Base-by-base conservation (phyloP, 2,329 filamentous ascomycete species). In the Penicillium decumbens region DNA sequence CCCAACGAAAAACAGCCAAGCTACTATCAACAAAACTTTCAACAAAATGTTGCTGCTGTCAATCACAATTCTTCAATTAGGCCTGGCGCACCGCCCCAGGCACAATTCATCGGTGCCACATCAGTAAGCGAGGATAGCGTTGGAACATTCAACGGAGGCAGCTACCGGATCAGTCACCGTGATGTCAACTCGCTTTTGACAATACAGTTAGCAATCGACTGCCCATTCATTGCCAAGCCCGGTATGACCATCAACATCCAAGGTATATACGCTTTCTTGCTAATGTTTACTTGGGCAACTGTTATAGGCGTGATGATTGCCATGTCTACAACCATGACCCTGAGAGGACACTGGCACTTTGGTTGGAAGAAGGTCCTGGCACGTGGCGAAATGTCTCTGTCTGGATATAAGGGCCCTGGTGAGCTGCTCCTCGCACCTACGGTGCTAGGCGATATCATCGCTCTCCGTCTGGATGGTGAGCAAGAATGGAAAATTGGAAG, bases 81-180 rank as follows among this genome's bases (percentile, higher is more conserved):
- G 18, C 35, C 25, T 3, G 73, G 72, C 12, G 74, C 75, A 0
- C 72, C 77, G 2, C 51, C 74, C 3, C 66, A 69, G 30, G 73
- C 72, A 3, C 79, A 86, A 49, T 90, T 92, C 56, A 68, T 77
- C 5, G 88, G 87, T 27, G 82, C 80, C 0, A 71, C 72, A 28
- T 75, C 83, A 3, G 81, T 85, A 0, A 79, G 80, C 0, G 76
- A 82, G 27, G 93, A 97, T 68, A 91, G 95, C 60, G 82, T 95
- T 1, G 93, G 93, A n/a, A 93, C 87, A 0, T 98, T 97, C 76
- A 97, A 97, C 66, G 93, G 93, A 13, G 93, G 93, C 10, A 92
- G 88, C 65, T 98, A 92, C 68, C 81, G 93, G 38, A 90, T 97
- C 65, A 93, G 88, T 63, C 93, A 98, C 66, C 80, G 93, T 20